These are phyloP conservation scores for Primulina tabacum DNA, from an alignment of 257 asterid genomes.

Conservation along the genomic window DNA sequence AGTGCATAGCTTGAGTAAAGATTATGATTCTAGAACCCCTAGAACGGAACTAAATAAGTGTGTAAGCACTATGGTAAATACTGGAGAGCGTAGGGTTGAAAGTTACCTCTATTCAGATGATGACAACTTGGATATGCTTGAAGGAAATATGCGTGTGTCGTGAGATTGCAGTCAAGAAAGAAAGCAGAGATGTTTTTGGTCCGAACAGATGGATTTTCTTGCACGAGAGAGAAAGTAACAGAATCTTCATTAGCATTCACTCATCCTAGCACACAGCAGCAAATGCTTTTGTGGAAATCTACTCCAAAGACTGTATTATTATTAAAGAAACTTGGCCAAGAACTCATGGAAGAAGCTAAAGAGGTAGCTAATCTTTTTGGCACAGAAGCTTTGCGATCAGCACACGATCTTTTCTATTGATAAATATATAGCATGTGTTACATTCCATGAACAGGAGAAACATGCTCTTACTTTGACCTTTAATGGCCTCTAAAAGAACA, in stretches of 20 bases:
- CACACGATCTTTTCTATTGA: slow-evolving; percentile 12
- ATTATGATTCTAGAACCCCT: slow-evolving; percentile 36
- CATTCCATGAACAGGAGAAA: slow-evolving; percentile 11
- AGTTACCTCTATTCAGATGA: slow-evolving; percentile 52
- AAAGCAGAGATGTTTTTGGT: slow-evolving; percentile 99
- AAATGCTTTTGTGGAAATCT: slow-evolving; percentile 98
- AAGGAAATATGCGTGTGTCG: slow-evolving; percentile 83
- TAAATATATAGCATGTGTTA: slow-evolving; percentile 17
- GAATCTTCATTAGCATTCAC: slow-evolving; percentile 97
- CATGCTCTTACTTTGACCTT: slow-evolving; percentile 8
- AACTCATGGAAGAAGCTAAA: slow-evolving; percentile 97
- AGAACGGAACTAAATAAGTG: slow-evolving; percentile 33
- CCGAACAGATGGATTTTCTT: slow-evolving; percentile 94
- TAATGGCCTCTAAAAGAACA: background rate
- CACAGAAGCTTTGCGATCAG: slow-evolving; percentile 9
- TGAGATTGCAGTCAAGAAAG: slow-evolving; percentile 91
- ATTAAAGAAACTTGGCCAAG: slow-evolving; percentile 88
- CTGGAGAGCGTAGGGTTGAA: slow-evolving; percentile 35
- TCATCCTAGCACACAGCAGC: slow-evolving; percentile 98
- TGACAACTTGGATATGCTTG: slow-evolving; percentile 61
- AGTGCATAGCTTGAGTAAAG: slow-evolving; percentile 29
- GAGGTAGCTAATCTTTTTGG: slow-evolving; percentile 48
- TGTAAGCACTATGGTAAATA: slow-evolving; percentile 29
- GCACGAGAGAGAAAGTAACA: slow-evolving; percentile 90
- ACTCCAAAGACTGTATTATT: slow-evolving; percentile 83